These are phyloP conservation scores for Cytospora paraplurivora DNA, from an alignment of 2,329 filamentous ascomycete species.

Conservation along the genomic window DNA sequence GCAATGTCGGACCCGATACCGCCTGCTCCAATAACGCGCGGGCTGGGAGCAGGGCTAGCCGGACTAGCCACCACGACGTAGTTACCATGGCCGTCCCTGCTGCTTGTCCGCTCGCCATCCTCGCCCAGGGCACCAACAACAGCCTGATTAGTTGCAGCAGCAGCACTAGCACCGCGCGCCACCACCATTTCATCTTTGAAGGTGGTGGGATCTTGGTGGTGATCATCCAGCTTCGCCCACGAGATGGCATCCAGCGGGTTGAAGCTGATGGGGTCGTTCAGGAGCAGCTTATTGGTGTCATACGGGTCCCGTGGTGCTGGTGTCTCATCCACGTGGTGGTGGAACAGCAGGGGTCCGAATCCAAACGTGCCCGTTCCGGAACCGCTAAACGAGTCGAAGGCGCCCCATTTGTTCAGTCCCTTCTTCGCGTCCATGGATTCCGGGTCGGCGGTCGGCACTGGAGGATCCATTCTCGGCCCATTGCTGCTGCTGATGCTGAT, in stretches of 20 bases:
- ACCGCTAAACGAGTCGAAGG: conserved; percentile 13
- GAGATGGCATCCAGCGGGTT: conserved; percentile 25
- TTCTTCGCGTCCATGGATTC: conserved; percentile 14
- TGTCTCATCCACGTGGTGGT: conserved; percentile 13
- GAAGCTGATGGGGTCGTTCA: conserved; percentile 28
- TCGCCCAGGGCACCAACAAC: background rate
- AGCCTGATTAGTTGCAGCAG: background rate
- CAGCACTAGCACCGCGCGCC: background rate
- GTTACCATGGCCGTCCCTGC: background rate
- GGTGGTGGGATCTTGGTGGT: background rate
- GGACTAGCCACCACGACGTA: conserved; percentile 6
- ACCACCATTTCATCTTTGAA: background rate
- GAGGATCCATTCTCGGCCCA: conserved; percentile 2
- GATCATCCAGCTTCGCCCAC: conserved; percentile 22
- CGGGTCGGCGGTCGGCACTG: conserved; percentile 13
- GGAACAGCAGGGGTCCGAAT: conserved; percentile 21
- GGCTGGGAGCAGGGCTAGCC: conserved; percentile 11
- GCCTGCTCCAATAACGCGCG: background rate
- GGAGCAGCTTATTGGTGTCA: conserved; percentile 20
- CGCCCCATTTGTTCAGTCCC: conserved; percentile 24
- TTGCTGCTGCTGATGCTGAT: background rate
- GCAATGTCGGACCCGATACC: conserved; percentile 11
- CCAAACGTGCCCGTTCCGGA: conserved; percentile 22
- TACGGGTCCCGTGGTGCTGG: conserved; percentile 15
- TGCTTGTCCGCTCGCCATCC: background rate